phyloP scores from a whole-genome alignment of 208 protist genomes.

The Trypanosoma vivax region DNA sequence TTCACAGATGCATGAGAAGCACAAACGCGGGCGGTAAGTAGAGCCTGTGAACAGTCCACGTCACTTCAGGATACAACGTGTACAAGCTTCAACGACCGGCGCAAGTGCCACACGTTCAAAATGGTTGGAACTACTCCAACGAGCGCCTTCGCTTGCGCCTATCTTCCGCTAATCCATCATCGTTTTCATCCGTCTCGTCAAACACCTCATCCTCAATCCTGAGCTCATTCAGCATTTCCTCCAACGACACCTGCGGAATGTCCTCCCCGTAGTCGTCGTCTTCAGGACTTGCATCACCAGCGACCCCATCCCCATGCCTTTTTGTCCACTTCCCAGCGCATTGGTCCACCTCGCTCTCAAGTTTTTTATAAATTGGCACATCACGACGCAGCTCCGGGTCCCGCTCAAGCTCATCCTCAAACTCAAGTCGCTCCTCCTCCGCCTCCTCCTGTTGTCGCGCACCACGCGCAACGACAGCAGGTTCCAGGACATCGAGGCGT shows the following conservation, averaged over 20 bases:
- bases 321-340: slow-evolving; percentile 4
- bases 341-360: slow-evolving; percentile 41
- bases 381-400: slow-evolving; percentile 77
- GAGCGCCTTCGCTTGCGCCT: slow-evolving; percentile 1
- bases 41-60: too few relatives aligned
- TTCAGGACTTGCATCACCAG: slow-evolving; percentile 22
- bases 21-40: too few relatives aligned
- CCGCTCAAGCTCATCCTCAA: slow-evolving; percentile 84
- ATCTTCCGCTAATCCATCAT: slow-evolving; percentile 6
- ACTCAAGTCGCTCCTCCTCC: slow-evolving; percentile 42
- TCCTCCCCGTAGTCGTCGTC: slow-evolving; percentile 48
- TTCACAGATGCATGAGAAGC: too few relatives aligned
- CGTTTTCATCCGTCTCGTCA: slow-evolving; percentile 16
- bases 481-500: slow-evolving; percentile 67
- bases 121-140: neutral
- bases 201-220: slow-evolving; percentile 47
- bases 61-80: too few relatives aligned
- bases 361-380: slow-evolving; percentile 72
- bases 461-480: slow-evolving; percentile 16
- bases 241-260: slow-evolving; percentile 48
- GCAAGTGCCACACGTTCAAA: too few relatives aligned
- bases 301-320: neutral
- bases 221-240: slow-evolving; percentile 85
- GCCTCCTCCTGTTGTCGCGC: slow-evolving; percentile 7
- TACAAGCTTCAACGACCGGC: too few relatives aligned